Conservation (phyloP, 1,139 yeast genomes). For the Suhomyces terraborum region DNA sequence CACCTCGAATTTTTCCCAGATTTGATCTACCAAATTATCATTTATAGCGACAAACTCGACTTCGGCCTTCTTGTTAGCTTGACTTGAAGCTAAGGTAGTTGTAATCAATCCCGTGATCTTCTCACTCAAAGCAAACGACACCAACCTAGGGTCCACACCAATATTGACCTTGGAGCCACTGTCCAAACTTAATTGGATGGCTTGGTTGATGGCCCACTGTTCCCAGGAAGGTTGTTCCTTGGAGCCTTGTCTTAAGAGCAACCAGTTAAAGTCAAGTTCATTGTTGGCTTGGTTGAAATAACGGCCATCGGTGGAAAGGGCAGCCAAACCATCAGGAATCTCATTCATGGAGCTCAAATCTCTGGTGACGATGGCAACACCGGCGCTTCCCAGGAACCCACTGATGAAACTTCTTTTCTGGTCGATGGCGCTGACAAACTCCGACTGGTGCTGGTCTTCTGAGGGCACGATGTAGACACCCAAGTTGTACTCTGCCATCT, state of each 20-base stretch:
- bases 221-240: slow-evolving; percentile 82
- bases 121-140: slow-evolving; percentile 49
- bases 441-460: slow-evolving; percentile 93
- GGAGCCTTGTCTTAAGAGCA: slow-evolving; percentile 75
- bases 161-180: slow-evolving; percentile 44
- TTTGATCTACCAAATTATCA: slow-evolving; percentile 70
- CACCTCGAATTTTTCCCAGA: slow-evolving; percentile 64
- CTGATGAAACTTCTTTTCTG: slow-evolving; percentile 84
- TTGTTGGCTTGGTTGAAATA: slow-evolving; percentile 88
- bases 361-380: slow-evolving; percentile 83
- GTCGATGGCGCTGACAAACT: slow-evolving; percentile 78
- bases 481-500: slow-evolving; percentile 65
- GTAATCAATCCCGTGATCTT: slow-evolving; percentile 29
- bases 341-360: slow-evolving; percentile 62
- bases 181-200: slow-evolving; percentile 52
- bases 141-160: slow-evolving; percentile 63
- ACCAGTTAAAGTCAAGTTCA: slow-evolving; percentile 90
- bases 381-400: slow-evolving; percentile 95
- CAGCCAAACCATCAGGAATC: slow-evolving; percentile 67
- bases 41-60: slow-evolving; percentile 64
- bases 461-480: slow-evolving; percentile 85
- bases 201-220: slow-evolving; percentile 75
- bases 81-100: slow-evolving; percentile 20
- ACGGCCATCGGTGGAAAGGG: slow-evolving; percentile 90
- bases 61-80: slow-evolving; percentile 36